Evolutionary conservation across 225 moss, liverwort and hornwort genomes (phyloP).

Genomic region (Marchantia polymorpha): DNA sequence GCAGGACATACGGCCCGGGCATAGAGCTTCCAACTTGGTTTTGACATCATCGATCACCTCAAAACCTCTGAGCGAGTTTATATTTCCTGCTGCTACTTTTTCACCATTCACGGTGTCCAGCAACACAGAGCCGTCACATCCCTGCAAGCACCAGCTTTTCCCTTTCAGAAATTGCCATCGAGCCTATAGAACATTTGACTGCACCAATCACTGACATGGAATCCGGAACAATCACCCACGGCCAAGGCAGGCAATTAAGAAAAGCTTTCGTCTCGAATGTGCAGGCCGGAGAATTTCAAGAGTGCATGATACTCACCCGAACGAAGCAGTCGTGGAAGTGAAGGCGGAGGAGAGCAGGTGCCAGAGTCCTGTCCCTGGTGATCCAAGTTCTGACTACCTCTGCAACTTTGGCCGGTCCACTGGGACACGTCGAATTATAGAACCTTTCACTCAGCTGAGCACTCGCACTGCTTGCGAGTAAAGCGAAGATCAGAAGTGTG

Average conservation of each 20-base stretch:
- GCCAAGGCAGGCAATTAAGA: too few relatives aligned
- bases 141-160: conserved; percentile 18
- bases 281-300: background rate
- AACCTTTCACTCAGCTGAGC: conserved; percentile 22
- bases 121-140: conserved; percentile 44
- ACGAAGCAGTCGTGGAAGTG: conserved; percentile 30
- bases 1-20: conserved; percentile 33
- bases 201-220: too few relatives aligned
- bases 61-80: conserved; percentile 41
- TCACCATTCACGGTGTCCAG: conserved; percentile 21
- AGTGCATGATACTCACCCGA: conserved; percentile 24
- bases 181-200: too few relatives aligned
- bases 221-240: too few relatives aligned
- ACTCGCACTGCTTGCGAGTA: background rate
- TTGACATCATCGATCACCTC: conserved; percentile 29
- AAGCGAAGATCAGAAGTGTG: background rate
- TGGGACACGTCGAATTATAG: conserved; percentile 24
- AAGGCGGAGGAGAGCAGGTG: conserved; percentile 15
- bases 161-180: too few relatives aligned
- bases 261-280: too few relatives aligned
- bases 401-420: background rate
- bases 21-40: conserved; percentile 19
- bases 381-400: conserved; percentile 10
- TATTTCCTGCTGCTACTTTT: conserved; percentile 29
- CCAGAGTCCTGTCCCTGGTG: conserved; percentile 18